These are phyloP conservation scores for Musa itinerans DNA, from an alignment of 176 grass and related monocot genomes.

Conservation along the genomic window DNA sequence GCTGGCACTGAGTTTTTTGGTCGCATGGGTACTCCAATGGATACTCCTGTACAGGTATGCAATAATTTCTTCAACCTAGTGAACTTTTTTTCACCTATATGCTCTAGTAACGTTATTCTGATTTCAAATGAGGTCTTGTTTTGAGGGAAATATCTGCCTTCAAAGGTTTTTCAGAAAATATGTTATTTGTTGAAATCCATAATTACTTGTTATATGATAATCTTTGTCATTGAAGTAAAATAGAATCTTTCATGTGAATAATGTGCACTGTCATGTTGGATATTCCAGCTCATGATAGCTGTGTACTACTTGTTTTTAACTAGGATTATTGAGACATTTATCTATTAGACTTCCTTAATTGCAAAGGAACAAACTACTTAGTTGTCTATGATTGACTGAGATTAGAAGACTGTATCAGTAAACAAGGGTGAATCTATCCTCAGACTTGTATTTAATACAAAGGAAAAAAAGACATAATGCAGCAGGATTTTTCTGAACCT, in stretches of 20 bases:
- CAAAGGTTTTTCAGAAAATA: too few relatives aligned
- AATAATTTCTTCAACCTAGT: not conserved
- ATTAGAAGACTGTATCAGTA: too few relatives aligned
- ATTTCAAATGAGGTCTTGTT: not conserved
- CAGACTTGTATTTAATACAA: too few relatives aligned
- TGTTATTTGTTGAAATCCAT: not conserved
- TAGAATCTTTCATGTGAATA: not conserved
- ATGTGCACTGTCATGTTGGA: not conserved
- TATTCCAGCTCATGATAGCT: not conserved
- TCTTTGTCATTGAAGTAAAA: not conserved
- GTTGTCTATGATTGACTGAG: too few relatives aligned
- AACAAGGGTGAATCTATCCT: too few relatives aligned
- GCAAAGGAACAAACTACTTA: not conserved
- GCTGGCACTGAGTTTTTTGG: slow-evolving; percentile 27
- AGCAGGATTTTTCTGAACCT: not conserved
- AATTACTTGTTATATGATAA: not conserved
- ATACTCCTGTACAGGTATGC: slow-evolving; percentile 42
- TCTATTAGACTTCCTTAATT: not conserved
- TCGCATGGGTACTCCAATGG: slow-evolving; percentile 24
- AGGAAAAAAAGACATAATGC: too few relatives aligned
- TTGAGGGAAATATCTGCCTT: too few relatives aligned
- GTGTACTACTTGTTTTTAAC: not conserved
- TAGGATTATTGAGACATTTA: not conserved
- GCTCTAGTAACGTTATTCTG: not conserved
- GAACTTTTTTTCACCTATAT: not conserved